These are phyloP conservation scores for Artemisia annua DNA, from an alignment of 129 eudicot species.

Conservation along the genomic window DNA sequence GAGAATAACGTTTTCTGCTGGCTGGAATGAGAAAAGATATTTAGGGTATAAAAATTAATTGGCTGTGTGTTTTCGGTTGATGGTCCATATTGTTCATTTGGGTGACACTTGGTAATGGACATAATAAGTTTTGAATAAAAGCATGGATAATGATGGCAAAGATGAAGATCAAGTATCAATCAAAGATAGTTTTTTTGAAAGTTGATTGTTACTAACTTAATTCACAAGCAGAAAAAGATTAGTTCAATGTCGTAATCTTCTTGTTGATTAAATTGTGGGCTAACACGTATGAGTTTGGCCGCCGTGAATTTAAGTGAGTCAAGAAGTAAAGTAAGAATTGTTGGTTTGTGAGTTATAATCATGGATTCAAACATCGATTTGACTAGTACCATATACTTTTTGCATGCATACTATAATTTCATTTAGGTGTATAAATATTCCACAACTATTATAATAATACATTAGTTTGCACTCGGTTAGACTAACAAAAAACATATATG, in stretches of 20 bases:
- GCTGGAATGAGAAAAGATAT: too few relatives aligned
- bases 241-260: constrained; percentile 25
- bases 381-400: not conserved
- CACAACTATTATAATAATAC: too few relatives aligned
- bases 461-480: too few relatives aligned
- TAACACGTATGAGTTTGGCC: constrained; percentile 24
- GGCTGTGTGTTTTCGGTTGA: constrained; percentile 11
- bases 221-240: constrained; percentile 16
- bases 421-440: not conserved
- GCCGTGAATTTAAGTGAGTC: not conserved
- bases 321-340: not conserved
- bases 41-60: too few relatives aligned
- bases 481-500: too few relatives aligned
- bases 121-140: too few relatives aligned
- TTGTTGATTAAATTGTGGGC: too few relatives aligned
- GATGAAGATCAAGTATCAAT: not conserved
- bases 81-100: not conserved
- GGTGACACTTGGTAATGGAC: not conserved
- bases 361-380: not conserved
- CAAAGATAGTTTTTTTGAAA: not conserved
- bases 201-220: constrained; percentile 17
- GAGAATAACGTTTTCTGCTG: constrained; percentile 16
- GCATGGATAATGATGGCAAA: constrained; percentile 9
- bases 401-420: not conserved
- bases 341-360: not conserved